Percentiles rank a stretch among this genome's conserved stretches.
Conservation (phyloP, 176 grass and related monocot species). For the Zoysia japonica region DNA sequence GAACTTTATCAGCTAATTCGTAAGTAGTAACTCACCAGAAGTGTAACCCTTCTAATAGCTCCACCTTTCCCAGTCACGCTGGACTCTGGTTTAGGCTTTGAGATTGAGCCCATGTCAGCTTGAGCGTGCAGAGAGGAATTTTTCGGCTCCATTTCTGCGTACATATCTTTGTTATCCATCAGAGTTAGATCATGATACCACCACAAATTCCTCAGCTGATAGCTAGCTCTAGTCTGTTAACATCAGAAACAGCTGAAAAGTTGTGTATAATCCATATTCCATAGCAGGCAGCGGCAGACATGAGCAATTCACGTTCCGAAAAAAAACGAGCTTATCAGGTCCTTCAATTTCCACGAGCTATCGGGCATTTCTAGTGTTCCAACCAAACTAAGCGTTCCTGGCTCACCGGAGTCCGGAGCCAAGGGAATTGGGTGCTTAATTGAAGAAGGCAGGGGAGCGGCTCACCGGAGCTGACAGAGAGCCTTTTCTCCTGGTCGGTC, state of each 20-base stretch:
- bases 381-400: constrained; percentile 5
- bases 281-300: neutral
- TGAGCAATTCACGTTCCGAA: neutral
- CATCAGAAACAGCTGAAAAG: neutral
- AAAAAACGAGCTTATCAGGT: neutral
- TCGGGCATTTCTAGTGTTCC: neutral
- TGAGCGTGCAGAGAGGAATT: neutral
- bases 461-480: constrained; percentile 52
- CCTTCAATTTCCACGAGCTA: neutral
- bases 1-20: neutral
- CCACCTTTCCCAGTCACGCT: neutral
- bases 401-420: neutral
- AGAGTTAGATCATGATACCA: constrained; percentile 14
- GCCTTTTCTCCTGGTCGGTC: constrained; percentile 44
- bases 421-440: neutral
- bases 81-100: neutral
- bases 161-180: neutral
- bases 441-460: neutral
- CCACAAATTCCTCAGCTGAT: neutral
- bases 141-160: constrained; percentile 23
- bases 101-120: neutral
- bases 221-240: neutral
- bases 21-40: constrained; percentile 44
- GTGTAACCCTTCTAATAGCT: constrained; percentile 51
- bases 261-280: neutral